These are phyloP conservation scores for Trichoderma harzianum DNA, from an alignment of 2,329 filamentous ascomycete genomes.

Conservation along the genomic window DNA sequence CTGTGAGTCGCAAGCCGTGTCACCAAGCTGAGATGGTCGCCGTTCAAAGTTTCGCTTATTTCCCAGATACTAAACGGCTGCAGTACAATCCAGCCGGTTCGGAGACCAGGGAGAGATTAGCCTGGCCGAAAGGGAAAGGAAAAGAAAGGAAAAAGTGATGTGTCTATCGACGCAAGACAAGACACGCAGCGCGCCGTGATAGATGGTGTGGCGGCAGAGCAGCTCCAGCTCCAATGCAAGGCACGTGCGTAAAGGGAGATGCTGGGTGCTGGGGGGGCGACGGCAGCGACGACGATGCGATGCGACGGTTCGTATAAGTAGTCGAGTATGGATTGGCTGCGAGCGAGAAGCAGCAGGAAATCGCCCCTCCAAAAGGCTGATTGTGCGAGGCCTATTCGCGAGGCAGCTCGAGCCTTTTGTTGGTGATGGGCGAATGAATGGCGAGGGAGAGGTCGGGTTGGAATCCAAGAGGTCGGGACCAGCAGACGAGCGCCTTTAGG, in stretches of 20 bases:
- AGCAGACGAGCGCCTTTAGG: background rate
- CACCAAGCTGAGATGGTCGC: background rate
- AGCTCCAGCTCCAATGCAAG: constrained; percentile 1
- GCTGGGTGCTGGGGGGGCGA: constrained; percentile 16
- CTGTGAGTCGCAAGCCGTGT: constrained; percentile 15
- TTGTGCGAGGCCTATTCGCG: constrained; percentile 16
- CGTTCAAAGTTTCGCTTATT: background rate
- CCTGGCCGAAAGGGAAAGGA: background rate
- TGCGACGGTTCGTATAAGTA: constrained; percentile 6
- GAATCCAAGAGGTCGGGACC: constrained; percentile 16
- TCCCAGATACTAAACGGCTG: background rate
- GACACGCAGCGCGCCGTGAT: constrained; percentile 9
- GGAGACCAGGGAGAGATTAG: constrained; percentile 3
- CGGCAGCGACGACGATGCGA: background rate
- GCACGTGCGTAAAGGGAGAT: constrained; percentile 21
- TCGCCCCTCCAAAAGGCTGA: constrained; percentile 13
- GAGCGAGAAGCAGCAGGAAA: constrained; percentile 1
- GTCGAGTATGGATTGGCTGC: constrained; percentile 3
- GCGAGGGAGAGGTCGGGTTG: constrained; percentile 1
- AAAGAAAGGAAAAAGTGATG: background rate
- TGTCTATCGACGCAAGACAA: background rate
- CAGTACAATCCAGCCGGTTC: background rate
- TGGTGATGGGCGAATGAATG: constrained; percentile 16
- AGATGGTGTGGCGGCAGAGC: background rate
- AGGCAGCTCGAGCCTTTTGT: constrained; percentile 17